Conservation (phyloP, 2,329 filamentous ascomycete genomes). For the Diaporthe sp. region DNA sequence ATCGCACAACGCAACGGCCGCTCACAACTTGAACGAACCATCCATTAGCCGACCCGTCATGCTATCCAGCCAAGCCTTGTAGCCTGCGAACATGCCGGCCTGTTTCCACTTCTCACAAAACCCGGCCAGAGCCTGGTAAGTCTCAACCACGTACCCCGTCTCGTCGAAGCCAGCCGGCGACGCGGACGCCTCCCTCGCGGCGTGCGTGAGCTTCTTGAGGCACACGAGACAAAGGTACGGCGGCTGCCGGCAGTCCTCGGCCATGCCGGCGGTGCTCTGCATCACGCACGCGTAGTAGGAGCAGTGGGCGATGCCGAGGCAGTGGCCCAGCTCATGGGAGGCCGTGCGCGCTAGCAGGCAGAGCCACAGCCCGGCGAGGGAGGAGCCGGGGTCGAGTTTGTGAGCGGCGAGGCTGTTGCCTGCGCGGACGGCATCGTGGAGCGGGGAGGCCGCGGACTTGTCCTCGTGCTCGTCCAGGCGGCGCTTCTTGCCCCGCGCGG, state of each 20-base stretch:
- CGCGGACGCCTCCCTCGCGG: constrained; percentile 45
- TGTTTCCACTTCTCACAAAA: constrained; percentile 58
- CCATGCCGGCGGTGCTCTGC: constrained; percentile 70
- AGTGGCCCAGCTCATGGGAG: constrained; percentile 77
- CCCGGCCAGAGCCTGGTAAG: constrained; percentile 54
- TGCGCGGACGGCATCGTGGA: constrained; percentile 52
- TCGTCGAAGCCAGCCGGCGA: constrained; percentile 43
- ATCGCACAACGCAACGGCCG: not conserved
- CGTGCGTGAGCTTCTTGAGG: constrained; percentile 63
- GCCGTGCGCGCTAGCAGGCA: constrained; percentile 69
- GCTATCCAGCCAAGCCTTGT: constrained; percentile 57
- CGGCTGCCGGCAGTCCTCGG: constrained; percentile 72
- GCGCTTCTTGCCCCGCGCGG: constrained; percentile 17
- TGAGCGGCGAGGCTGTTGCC: constrained; percentile 44
- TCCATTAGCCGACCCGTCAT: not conserved
- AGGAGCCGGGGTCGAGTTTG: constrained; percentile 40
- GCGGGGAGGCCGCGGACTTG: constrained; percentile 43
- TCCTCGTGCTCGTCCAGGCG: not conserved
- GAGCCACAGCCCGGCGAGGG: constrained; percentile 66
- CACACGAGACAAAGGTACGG: constrained; percentile 75
- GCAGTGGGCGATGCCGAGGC: constrained; percentile 76
- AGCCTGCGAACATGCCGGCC: constrained; percentile 61
- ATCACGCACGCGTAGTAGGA: constrained; percentile 75
- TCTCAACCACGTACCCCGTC: constrained; percentile 48
- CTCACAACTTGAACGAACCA: not conserved